These are phyloP conservation scores for Populus euphratica DNA, from an alignment of 345 rosid species.

Conservation along the genomic window DNA sequence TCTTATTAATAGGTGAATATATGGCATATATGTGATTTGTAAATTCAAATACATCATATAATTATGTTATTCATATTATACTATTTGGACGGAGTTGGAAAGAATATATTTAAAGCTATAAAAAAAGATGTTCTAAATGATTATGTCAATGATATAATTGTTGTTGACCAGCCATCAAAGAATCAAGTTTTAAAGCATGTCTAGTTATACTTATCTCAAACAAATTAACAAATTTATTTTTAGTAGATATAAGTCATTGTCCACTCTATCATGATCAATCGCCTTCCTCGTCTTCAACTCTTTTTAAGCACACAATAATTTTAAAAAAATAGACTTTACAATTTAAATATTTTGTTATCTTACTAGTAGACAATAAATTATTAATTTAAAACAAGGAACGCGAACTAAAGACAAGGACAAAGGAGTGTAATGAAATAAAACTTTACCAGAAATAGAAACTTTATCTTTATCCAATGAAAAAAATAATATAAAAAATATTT, in stretches of 20 bases:
- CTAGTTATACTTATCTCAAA: no score
- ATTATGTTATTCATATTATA: not conserved
- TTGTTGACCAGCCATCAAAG: not conserved
- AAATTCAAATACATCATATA: not conserved
- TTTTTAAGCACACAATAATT: not conserved
- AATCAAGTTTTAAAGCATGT: not conserved
- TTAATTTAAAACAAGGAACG: not conserved
- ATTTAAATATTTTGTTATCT: not conserved
- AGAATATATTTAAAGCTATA: not conserved
- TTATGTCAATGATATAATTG: not conserved
- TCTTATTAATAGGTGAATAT: not conserved
- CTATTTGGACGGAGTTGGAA: no score
- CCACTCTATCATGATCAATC: not conserved
- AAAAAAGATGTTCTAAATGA: not conserved
- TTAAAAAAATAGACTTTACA: not conserved
- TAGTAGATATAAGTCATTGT: not conserved
- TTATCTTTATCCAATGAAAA: no score
- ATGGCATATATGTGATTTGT: not conserved
- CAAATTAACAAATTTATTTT: not conserved
- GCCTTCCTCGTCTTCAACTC: not conserved
- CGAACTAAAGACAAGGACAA: not conserved
- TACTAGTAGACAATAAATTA: not conserved
- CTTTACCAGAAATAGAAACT: not conserved
- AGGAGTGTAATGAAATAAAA: not conserved
- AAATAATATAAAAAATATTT: not conserved